Base-by-base conservation (phyloP, 1,139 yeast species). In the Hanseniaspora uvarum region DNA sequence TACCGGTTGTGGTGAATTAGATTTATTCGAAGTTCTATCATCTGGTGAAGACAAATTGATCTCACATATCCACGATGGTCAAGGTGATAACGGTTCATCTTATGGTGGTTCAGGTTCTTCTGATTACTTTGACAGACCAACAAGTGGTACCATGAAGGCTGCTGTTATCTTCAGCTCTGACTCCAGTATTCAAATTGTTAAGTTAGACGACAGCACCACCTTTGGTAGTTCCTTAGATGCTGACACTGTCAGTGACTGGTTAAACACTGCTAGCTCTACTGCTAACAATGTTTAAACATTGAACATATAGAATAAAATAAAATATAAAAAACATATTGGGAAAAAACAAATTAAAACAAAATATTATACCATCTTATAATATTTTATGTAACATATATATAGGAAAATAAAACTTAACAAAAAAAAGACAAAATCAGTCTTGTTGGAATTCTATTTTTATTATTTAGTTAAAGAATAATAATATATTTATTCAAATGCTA, bases 1-100 rank as follows among this genome's bases (percentile, higher is more conserved):
- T 60, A 78, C 95, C 40, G 97, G 97, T 52, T 92, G 98, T 72
- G 97, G 97, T 69, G 98, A 92, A 73, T 76, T 89, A 61, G 98
- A 92, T 69, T 73, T 87, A 58, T 89, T 89, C 63, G 98, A 92
- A 75, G 78, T 86, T 62, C 77, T 86, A 66, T 68, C 72, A 41
- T 63, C 86, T 36, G 95, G 95, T 60, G 81, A 86, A 59, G 71
- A 74, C 65, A 80, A 81, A 66, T 74, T 89, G 68, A 83, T 86
- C 64, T 73, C 86, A 58, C 95, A 89, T 67, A 72, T 92, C 63
- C 98, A 92, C 73, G 80, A 79, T 65, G 87, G 86, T 64, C 96
- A 88, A 76, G 94, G 94, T 63, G 68, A 73, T 59, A 65, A 69
- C 58, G 80, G 80, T 61, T 61, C 74, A 49, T 59, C 71, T 46